These are phyloP conservation scores for Aureobasidium lini DNA, from an alignment of 2,329 filamentous ascomycete species.

Conservation along the genomic window DNA sequence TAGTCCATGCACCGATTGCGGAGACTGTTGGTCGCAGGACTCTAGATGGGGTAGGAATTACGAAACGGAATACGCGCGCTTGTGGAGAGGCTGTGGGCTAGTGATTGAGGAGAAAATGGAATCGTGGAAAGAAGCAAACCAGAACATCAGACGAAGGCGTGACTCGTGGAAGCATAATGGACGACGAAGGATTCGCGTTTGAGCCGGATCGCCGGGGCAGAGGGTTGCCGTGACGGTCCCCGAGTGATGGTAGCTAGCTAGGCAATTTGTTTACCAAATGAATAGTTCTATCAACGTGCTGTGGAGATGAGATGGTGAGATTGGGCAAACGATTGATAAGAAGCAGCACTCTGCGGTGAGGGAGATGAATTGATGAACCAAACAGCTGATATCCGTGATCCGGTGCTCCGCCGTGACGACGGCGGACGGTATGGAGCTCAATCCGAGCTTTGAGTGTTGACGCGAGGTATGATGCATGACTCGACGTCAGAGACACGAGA, in stretches of 20 bases:
- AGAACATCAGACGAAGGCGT: background rate
- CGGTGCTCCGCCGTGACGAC: background rate
- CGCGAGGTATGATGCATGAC: conserved; percentile 10
- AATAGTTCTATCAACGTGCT: background rate
- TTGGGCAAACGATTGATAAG: background rate
- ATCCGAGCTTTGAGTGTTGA: background rate
- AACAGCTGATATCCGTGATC: conserved; percentile 3
- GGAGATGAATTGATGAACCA: background rate
- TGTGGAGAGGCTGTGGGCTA: background rate
- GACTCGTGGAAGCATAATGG: conserved; percentile 5
- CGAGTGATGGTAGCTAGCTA: background rate
- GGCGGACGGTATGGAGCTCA: background rate
- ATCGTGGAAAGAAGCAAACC: background rate
- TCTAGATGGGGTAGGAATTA: background rate
- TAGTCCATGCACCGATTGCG: background rate
- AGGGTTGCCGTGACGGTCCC: background rate
- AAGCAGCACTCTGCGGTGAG: background rate
- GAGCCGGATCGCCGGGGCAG: conserved; percentile 1
- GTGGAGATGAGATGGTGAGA: conserved; percentile 1
- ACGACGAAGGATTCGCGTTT: background rate
- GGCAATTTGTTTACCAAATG: background rate
- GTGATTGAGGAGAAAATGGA: background rate
- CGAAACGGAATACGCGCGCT: background rate
- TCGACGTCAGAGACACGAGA: conserved; percentile 12
- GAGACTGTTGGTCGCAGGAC: background rate